A percentile compares a stretch with the other conserved stretches of the same genome.
Evolutionary conservation across 345 rosid genomes (phyloP).

Genomic region (Luvunga scandens): DNA sequence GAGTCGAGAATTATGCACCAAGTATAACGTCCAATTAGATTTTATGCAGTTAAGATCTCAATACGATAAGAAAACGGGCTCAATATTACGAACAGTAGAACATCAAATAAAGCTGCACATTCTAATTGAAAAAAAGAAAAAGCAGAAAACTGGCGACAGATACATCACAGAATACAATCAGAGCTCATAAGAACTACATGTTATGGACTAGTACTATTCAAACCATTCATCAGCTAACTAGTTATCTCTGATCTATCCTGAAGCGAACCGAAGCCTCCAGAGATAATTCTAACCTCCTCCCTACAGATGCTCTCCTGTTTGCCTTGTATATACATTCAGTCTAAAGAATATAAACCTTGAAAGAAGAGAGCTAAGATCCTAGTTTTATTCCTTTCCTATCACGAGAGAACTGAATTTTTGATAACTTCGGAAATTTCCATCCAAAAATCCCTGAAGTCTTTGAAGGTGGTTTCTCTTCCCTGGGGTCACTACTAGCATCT

Average conservation of each 20-base stretch:
- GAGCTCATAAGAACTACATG: constrained; percentile 3
- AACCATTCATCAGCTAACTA: constrained; percentile 11
- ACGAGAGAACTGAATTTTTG: constrained; percentile 18
- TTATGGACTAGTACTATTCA: not conserved
- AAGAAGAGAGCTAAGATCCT: not conserved
- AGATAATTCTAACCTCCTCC: constrained; percentile 24
- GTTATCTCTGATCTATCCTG: constrained; percentile 6
- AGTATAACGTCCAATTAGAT: not conserved
- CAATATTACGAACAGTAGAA: not conserved
- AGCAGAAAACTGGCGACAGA: constrained; percentile 10
- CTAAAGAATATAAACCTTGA: not conserved
- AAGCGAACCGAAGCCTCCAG: not conserved
- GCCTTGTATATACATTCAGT: not conserved
- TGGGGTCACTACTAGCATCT: constrained; percentile 13
- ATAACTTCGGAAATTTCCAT: constrained; percentile 24
- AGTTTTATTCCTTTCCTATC: constrained; percentile 39
- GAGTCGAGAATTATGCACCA: not conserved
- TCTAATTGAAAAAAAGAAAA: not conserved
- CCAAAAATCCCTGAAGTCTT: constrained; percentile 41
- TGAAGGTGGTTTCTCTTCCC: constrained; percentile 34
- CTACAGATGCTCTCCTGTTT: constrained; percentile 11
- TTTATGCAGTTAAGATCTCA: not conserved
- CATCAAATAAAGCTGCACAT: constrained; percentile 19
- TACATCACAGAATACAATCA: constrained; percentile 13
- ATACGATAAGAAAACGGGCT: constrained; percentile 3